Conservation (phyloP, 768 basidiomycete genomes). For the Rickenella mellea region DNA sequence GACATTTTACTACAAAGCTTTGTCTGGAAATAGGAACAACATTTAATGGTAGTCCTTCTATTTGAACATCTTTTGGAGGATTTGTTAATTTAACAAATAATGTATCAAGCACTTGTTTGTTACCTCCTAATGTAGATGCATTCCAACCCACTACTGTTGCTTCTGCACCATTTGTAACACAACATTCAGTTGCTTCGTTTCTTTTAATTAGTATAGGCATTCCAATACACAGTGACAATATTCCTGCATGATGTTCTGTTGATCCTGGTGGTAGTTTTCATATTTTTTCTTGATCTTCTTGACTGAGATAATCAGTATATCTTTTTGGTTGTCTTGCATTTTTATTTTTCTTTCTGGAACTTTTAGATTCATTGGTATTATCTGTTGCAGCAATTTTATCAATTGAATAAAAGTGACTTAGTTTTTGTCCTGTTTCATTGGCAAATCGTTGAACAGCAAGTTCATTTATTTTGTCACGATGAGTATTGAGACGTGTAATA, state of each 20-base stretch:
- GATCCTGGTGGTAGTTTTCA: slow-evolving; percentile 13
- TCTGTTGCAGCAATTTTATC: too few species aligned
- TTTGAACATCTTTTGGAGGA: slow-evolving; percentile 1
- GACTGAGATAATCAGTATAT: not conserved
- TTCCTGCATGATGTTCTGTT: slow-evolving; percentile 11
- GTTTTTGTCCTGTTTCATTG: slow-evolving; percentile 15
- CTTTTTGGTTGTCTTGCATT: slow-evolving; percentile 26
- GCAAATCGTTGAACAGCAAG: slow-evolving; percentile 23
- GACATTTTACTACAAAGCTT: slow-evolving; percentile 1
- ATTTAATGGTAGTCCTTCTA: slow-evolving; percentile 9
- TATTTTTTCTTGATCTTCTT: slow-evolving; percentile 7
- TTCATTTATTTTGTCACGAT: slow-evolving; percentile 29
- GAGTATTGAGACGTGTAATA: slow-evolving; percentile 26
- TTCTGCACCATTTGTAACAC: slow-evolving; percentile 17
- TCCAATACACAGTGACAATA: slow-evolving; percentile 11
- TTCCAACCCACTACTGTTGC: slow-evolving; percentile 10
- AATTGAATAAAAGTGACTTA: slow-evolving; percentile 20
- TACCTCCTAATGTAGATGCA: not conserved
- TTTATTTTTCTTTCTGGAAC: too few species aligned
- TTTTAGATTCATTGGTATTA: too few species aligned
- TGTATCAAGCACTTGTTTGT: slow-evolving; percentile 2
- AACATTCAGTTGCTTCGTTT: slow-evolving; percentile 15
- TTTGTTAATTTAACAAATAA: slow-evolving; percentile 10
- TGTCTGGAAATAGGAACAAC: slow-evolving; percentile 10
- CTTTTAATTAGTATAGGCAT: slow-evolving; percentile 15